Base-by-base conservation (phyloP, 305 asterid species). In the Galium porrigens region DNA sequence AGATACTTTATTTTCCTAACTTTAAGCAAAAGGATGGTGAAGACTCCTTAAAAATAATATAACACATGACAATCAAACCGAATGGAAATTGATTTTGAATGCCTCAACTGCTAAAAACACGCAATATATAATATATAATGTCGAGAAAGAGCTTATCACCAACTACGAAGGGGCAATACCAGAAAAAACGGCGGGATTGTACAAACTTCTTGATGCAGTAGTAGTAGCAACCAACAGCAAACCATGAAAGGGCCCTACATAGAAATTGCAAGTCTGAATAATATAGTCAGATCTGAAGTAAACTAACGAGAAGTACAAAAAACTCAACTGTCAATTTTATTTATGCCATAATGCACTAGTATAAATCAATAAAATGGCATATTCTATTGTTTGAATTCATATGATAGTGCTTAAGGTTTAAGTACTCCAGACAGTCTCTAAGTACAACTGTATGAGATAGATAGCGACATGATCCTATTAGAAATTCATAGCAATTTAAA, bases 191-290 rank as follows among this genome's bases (percentile, higher is more conserved):
- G 29, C 96, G 96, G 51, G 99, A 85, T 69, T 89, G 97, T 58
- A 84, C 97, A 76, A 83, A 87, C 77, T 94, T 94, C 75, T 84
- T 94, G 69, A 84, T 89, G 80, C 97, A 87, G 74, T 76, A 89
- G 82, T 94, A 94, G 85, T 94, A 94, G 83, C 96, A 94, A 64
- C 99, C 97, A 61, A 94, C 97, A 49, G 99, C 97, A 73, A 89
- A 94, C 99, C 99, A 94, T 68, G 99, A 87, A 63, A 94, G 76
- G 44, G 97, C 91, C 85, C 99, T 94, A 81, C 68, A 83, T 12
- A 76, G 67, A 70, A 30, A 70, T 67, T 71, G 25, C 29, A 8
- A 66, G 36, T 46, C 70, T 58, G 48, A 72, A 46, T 58, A 70
- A 68, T 63, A 72, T 68, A 70, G 57, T 64, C 64, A 66, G 73